Base-by-base conservation (phyloP, 805 yeast species). In the Pichia deserticola region DNA sequence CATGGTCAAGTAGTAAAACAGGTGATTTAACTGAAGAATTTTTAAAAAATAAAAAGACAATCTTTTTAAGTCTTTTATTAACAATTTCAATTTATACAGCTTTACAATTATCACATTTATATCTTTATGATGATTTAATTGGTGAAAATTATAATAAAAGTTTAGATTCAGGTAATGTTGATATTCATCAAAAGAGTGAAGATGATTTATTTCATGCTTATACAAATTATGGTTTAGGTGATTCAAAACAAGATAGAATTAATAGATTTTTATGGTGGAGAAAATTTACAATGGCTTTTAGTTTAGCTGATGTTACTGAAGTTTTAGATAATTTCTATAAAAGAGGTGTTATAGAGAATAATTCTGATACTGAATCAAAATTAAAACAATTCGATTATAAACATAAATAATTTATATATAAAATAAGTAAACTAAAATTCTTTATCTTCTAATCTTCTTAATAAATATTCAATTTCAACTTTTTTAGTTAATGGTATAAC, bases 401-500 rank as follows among this genome's bases (percentile, higher is more conserved):
- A 9, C 25, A 6, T 36, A 36, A 36, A n/a, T 34, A 15, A 36
- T 36, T 7, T 6, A 15, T 32, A 41, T 13, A 29, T 34, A 5
- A 7, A 40, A 40, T 40, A 29, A 29, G 1, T 30, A 9, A 28
- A 25, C 35, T 34, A 49, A 40, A 49, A 45, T 20, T 56, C 58
- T 43, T 60, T 61, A 45, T 81, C 85, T 57, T 86, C 95, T 48
- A 90, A 68, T 65, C 99, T 76, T 63, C 93, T 77, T 62, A 93
- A 69, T 49, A 93, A 72, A 62, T 93, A 93, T 52, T 92, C 97
- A 28, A 93, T 86, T 70, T 93, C 99, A 27, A 93, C 98, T 65
- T 86, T 85, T 67, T 92, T 93, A 7, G 99, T 93, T 63, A 93
- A 72, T 9, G 98, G 98, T 58, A 93, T 93, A 40, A 93, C 86